Percentiles rank a stretch among this genome's conserved stretches.
Conservation (phyloP, 768 basidiomycete genomes). For the Tylopilus sp. region DNA sequence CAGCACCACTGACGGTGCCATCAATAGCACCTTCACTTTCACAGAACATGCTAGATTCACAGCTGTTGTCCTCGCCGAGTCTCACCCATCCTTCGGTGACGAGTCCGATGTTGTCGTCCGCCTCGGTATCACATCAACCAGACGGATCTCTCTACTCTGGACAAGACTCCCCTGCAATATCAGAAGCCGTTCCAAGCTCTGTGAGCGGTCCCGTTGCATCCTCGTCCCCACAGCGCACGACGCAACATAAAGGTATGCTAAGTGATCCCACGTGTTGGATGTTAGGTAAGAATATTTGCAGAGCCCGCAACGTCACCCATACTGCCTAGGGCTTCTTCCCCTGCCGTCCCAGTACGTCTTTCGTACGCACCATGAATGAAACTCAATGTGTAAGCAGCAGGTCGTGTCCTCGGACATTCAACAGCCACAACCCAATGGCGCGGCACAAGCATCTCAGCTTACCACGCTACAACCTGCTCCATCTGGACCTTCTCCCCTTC, state of each 20-base stretch:
- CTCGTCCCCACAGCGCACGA: constrained; percentile 56
- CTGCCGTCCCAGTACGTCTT: constrained; percentile 40
- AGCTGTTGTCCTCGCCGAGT: constrained; percentile 66
- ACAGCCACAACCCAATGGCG: constrained; percentile 38
- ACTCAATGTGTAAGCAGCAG: constrained; percentile 33
- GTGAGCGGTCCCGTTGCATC: constrained; percentile 48
- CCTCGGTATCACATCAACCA: constrained; percentile 58
- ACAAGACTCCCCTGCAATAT: constrained; percentile 69
- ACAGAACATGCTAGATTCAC: constrained; percentile 34
- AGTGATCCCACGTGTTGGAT: constrained; percentile 14
- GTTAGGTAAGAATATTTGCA: constrained; percentile 28
- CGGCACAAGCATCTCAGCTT: constrained; percentile 24
- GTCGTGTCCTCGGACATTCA: constrained; percentile 35
- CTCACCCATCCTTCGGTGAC: constrained; percentile 81
- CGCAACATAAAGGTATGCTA: constrained; percentile 47
- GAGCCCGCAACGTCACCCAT: constrained; percentile 47
- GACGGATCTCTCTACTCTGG: constrained; percentile 69
- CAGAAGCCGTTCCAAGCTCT: constrained; percentile 54
- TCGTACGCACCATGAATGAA: constrained; percentile 11
- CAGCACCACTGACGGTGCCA: constrained; percentile 39
- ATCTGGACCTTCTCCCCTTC: constrained; percentile 44
- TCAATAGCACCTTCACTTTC: constrained; percentile 37
- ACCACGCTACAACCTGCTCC: constrained; percentile 32
- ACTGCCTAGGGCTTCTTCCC: constrained; percentile 40
- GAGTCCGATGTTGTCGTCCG: constrained; percentile 78